phyloP scores from a whole-genome alignment of 352 stramenopile species.

The Globisporangium heterothallicum region DNA sequence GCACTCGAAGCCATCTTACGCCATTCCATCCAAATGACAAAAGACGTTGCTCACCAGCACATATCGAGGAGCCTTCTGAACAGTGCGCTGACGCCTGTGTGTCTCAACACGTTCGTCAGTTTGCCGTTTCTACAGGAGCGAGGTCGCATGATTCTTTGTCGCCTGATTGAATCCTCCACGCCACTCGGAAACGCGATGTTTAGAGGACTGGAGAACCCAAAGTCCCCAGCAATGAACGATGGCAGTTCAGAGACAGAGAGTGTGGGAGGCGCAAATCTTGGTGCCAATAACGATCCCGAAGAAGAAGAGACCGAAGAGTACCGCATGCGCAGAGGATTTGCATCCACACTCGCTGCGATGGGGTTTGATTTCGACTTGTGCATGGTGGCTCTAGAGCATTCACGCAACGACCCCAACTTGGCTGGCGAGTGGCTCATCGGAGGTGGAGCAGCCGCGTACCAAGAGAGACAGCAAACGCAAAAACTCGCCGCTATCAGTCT shows the following conservation, averaged over 20 bases:
- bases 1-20: conserved; percentile 74
- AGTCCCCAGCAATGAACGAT: conserved; percentile 21
- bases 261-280: conserved; percentile 1
- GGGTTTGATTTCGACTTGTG: conserved; percentile 87
- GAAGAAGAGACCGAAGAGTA: conserved; percentile 75
- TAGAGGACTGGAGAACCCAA: conserved; percentile 51
- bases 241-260: background rate
- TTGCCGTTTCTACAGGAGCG: conserved; percentile 74
- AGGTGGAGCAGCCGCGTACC: conserved; percentile 57
- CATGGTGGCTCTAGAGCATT: conserved; percentile 76
- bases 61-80: conserved; percentile 50
- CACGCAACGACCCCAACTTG: conserved; percentile 76
- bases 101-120: conserved; percentile 67
- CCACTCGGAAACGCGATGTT: conserved; percentile 80
- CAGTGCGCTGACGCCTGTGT: conserved; percentile 59
- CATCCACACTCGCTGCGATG: conserved; percentile 80
- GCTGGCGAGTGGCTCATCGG: conserved; percentile 87
- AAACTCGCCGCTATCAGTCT: conserved; percentile 45
- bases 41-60: conserved; percentile 25
- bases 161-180: conserved; percentile 79
- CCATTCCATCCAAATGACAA: conserved; percentile 38
- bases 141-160: conserved; percentile 78
- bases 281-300: conserved; percentile 46
- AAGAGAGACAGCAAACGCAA: conserved; percentile 61
- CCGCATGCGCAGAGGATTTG: conserved; percentile 67